Percentiles rank a stretch among this genome's conserved stretches.
These are phyloP conservation scores for Gynostemma pentaphyllum DNA, from an alignment of 306 rosid genomes.

Conservation along the genomic window DNA sequence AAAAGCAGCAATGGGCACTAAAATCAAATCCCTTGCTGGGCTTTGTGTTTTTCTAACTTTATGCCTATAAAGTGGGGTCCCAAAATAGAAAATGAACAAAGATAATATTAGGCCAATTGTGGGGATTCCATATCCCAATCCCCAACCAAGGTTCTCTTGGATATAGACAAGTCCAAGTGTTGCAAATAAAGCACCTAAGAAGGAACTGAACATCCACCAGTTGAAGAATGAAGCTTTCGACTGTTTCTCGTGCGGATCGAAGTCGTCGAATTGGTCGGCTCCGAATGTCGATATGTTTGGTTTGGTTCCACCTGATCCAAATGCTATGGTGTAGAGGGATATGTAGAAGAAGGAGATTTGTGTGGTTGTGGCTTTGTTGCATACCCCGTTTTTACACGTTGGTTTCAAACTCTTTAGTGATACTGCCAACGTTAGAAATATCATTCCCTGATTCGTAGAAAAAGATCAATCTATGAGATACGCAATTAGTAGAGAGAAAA, in stretches of 20 bases:
- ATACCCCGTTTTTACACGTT: constrained; percentile 34
- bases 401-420: constrained; percentile 40
- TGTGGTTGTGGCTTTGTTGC: constrained; percentile 32
- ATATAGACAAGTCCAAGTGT: constrained; percentile 56
- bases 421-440: constrained; percentile 43
- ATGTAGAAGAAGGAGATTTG: constrained; percentile 37
- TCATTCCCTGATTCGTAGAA: constrained; percentile 33
- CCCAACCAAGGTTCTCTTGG: constrained; percentile 76
- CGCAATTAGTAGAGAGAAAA: not conserved
- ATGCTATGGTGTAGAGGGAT: constrained; percentile 52
- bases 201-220: constrained; percentile 69
- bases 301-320: constrained; percentile 57
- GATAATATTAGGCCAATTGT: constrained; percentile 42
- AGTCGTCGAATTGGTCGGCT: constrained; percentile 79
- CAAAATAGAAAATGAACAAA: constrained; percentile 33
- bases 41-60: constrained; percentile 29
- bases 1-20: constrained; percentile 32
- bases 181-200: constrained; percentile 45
- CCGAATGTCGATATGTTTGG: constrained; percentile 72
- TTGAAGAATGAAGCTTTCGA: constrained; percentile 65
- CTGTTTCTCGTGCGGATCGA: constrained; percentile 30
- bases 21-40: constrained; percentile 31
- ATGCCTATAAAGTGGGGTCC: constrained; percentile 60
- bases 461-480: no score
- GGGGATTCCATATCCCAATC: constrained; percentile 51